A percentile compares a stretch with the other conserved stretches of the same genome.
phyloP scores from a whole-genome alignment of 225 moss, liverwort and hornwort species.

The Polytrichum commune region DNA sequence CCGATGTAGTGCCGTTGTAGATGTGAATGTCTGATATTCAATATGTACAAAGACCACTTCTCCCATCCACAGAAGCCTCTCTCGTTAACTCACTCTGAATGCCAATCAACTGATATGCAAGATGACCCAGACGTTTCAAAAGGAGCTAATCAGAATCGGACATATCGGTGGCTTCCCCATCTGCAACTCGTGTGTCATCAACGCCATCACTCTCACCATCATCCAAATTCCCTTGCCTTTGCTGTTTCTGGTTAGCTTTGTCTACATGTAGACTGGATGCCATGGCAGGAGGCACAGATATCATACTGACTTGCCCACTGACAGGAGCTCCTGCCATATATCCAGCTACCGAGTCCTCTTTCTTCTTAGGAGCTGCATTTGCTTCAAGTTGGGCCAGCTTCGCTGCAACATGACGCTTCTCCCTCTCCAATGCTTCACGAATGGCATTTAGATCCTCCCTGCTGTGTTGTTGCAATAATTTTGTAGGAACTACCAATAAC shows the following conservation, averaged over 20 bases:
- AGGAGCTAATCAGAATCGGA: constrained; percentile 47
- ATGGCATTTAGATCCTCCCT: constrained; percentile 33
- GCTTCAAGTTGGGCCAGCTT: constrained; percentile 48
- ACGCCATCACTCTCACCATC: constrained; percentile 29
- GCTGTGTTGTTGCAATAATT: constrained; percentile 49
- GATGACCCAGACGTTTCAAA: background rate
- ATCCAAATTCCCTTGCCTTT: constrained; percentile 27
- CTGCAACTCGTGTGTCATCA: constrained; percentile 23
- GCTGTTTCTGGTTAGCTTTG: background rate
- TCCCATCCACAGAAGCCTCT: background rate
- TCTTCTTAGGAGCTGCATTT: constrained; percentile 4
- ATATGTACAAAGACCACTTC: background rate
- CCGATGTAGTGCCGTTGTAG: background rate
- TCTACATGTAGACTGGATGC: background rate
- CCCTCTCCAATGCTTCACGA: constrained; percentile 45
- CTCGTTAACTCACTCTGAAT: background rate
- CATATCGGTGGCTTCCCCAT: constrained; percentile 64
- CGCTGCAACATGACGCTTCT: constrained; percentile 54
- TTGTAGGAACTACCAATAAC: constrained; percentile 36
- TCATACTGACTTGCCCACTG: constrained; percentile 11
- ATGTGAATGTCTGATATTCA: background rate
- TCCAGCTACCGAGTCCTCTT: constrained; percentile 7
- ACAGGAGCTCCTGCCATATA: constrained; percentile 11
- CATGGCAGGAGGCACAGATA: background rate
- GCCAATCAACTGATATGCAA: background rate